Conservation (phyloP, 805 yeast species). For the Metschnikowia sp. region DNA sequence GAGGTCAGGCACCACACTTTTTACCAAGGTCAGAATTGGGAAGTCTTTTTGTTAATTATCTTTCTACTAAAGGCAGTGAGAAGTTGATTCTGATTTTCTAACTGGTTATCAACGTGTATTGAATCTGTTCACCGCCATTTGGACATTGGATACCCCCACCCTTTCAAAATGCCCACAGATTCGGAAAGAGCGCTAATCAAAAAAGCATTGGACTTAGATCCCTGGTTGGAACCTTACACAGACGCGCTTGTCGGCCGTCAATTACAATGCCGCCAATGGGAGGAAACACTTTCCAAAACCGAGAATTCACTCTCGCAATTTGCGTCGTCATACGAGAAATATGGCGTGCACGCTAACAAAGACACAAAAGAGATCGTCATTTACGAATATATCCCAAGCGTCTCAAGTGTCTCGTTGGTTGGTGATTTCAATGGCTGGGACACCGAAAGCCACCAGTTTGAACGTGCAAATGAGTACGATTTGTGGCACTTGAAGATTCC, state of each 20-base stretch:
- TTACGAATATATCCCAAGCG: slow-evolving; percentile 91
- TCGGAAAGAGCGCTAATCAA: slow-evolving; percentile 26
- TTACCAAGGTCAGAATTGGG: not conserved
- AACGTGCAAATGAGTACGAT: slow-evolving; percentile 60
- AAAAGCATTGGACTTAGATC: slow-evolving; percentile 72
- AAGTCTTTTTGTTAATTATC: not conserved
- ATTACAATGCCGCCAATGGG: slow-evolving; percentile 62
- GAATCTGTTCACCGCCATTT: too few species aligned
- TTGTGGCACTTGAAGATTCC: slow-evolving; percentile 63
- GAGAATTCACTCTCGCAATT: slow-evolving; percentile 62
- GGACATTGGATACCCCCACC: not conserved
- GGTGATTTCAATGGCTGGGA: slow-evolving; percentile 94
- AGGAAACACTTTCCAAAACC: slow-evolving; percentile 45
- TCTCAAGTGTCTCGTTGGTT: slow-evolving; percentile 65
- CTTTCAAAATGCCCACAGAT: not conserved
- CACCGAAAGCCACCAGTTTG: slow-evolving; percentile 50
- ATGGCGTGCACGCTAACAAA: slow-evolving; percentile 69
- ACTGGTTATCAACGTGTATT: too few species aligned
- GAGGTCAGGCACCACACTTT: not conserved
- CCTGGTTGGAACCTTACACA: slow-evolving; percentile 80
- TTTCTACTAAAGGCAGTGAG: too few species aligned
- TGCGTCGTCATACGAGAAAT: slow-evolving; percentile 70
- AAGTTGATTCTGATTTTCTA: too few species aligned
- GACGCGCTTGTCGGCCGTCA: slow-evolving; percentile 68
- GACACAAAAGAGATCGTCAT: slow-evolving; percentile 54